These are phyloP conservation scores for Trametes cinnabarina DNA, from an alignment of 768 basidiomycete genomes.

Conservation along the genomic window DNA sequence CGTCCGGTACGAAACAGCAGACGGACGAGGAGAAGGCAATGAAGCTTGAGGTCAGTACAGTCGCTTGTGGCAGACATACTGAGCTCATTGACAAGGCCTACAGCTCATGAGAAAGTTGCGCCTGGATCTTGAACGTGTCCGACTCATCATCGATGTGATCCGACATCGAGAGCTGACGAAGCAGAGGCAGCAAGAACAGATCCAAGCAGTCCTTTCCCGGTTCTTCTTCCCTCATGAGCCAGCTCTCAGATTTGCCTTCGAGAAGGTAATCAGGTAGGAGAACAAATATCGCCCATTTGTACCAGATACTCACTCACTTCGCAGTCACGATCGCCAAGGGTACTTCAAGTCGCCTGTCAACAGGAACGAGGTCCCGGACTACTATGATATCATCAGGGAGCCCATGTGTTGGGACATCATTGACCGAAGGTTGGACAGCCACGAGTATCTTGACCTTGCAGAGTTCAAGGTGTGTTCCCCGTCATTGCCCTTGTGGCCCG, in stretches of 20 bases:
- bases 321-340: constrained; percentile 68
- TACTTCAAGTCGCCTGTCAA: constrained; percentile 85
- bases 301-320: neutral
- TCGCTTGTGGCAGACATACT: neutral
- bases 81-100: constrained; percentile 32
- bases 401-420: constrained; percentile 92
- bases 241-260: constrained; percentile 60
- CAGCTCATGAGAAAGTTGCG: constrained; percentile 62
- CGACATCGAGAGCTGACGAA: constrained; percentile 84
- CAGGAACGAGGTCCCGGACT: constrained; percentile 78
- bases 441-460: constrained; percentile 77
- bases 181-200: constrained; percentile 59
- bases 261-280: constrained; percentile 67
- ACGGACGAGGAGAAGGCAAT: constrained; percentile 80
- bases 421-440: constrained; percentile 74
- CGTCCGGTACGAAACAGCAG: constrained; percentile 55
- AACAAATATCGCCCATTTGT: neutral
- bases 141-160: constrained; percentile 60
- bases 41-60: constrained; percentile 70
- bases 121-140: constrained; percentile 74
- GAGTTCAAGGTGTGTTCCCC: constrained; percentile 60
- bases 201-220: constrained; percentile 62
- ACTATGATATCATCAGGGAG: constrained; percentile 78
- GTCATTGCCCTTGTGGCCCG: neutral
- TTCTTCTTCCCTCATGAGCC: constrained; percentile 68